Base-by-base conservation (phyloP, 2,329 filamentous ascomycete genomes). In the Drechslerella dactyloides region DNA sequence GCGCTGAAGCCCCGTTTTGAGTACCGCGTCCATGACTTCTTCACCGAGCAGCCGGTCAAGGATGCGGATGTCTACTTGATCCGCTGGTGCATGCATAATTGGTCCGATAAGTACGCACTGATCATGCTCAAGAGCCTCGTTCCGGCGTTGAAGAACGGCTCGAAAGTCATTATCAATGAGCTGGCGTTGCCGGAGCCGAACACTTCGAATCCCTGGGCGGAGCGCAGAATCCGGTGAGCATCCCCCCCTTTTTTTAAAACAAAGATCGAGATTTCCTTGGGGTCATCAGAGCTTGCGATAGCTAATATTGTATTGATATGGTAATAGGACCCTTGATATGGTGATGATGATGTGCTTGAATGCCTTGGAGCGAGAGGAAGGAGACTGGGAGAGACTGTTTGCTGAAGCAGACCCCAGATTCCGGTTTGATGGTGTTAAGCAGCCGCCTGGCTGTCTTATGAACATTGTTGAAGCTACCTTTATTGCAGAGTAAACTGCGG, bases 71-170 rank as follows among this genome's bases (percentile, higher is more conserved):
- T 86, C 17, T 88, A 87, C 78, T 81, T 84, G 74, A 83, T 87
- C 77, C 83, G 85, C 53, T 84, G 83, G 81, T 86, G 88, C 73
- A 78, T 88, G 6, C 85, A 88, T 76, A 86, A 88, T 78, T 86
- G 85, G 79, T 83, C 85, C 0, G 85, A 85, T 13, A 81, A 81
- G 1, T 83, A 85, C 61, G 81, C 82, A 2, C 75, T 83, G 50
- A 80, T 80, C 50, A 83, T 86, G 42, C 78, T 84, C 40, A 80
- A 80, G 69, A 82, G 81, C 19, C 79, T 87, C 7, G 78, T 85
- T 1, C 84, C 85, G 0, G 82, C 85, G 35, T 78, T 87, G 57
- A 84, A 86, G 77, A 82, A 83, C 1, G 82, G 86, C 17, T 81
- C 84, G 10, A 79, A 82, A 53, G 76, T 87, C 46, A 73, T 82